Evolutionary conservation across 2,329 filamentous ascomycete genomes (phyloP).

Genomic region (Paramyrothecium roridum): DNA sequence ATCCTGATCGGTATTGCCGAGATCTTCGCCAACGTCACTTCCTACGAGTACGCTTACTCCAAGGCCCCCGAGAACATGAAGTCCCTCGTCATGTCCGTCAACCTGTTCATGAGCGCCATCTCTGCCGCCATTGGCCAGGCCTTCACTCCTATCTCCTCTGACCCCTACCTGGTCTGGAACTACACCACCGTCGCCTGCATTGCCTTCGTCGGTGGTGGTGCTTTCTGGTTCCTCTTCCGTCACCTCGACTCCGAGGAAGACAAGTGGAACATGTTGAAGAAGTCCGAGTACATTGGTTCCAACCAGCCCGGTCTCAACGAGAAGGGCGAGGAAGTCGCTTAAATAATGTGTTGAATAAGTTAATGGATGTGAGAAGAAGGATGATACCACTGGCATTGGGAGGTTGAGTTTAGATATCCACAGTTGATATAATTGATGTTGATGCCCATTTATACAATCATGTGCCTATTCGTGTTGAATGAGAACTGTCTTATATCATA

Average conservation of each 20-base stretch:
- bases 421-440: background rate
- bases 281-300: constrained; percentile 38
- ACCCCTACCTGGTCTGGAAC: constrained; percentile 70
- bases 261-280: constrained; percentile 59
- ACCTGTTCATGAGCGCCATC: constrained; percentile 69
- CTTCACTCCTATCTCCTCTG: constrained; percentile 56
- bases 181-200: constrained; percentile 63
- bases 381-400: background rate
- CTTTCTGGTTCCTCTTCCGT: constrained; percentile 68
- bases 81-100: constrained; percentile 67
- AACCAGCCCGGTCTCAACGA: constrained; percentile 30
- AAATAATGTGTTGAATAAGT: background rate
- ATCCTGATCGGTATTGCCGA: constrained; percentile 49
- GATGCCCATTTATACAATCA: background rate
- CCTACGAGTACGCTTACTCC: constrained; percentile 73
- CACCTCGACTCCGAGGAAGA: constrained; percentile 68
- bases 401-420: background rate
- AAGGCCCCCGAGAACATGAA: constrained; percentile 80
- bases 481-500: too few relatives aligned
- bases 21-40: constrained; percentile 54
- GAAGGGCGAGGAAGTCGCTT: constrained; percentile 10
- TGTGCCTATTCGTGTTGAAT: too few relatives aligned
- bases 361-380: background rate
- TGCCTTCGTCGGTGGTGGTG: constrained; percentile 56
- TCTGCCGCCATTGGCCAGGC: constrained; percentile 69